These are phyloP conservation scores for Dalbergia cultrata DNA, from an alignment of 306 rosid species.

Conservation along the genomic window DNA sequence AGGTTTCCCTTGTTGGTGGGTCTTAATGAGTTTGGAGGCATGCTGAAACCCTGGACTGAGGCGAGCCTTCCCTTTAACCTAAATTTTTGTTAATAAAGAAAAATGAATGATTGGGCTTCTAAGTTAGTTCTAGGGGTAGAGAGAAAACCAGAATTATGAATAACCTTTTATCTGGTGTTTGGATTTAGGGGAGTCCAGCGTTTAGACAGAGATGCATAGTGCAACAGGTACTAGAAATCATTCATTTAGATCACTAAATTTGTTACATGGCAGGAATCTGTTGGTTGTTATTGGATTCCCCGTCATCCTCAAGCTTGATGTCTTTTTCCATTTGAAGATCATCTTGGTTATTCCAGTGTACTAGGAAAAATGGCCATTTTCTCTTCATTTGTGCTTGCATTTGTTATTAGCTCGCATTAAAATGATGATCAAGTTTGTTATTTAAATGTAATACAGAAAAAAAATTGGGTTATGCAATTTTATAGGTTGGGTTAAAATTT, in stretches of 20 bases:
- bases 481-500: conserved; percentile 5
- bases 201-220: not conserved
- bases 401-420: conserved; percentile 1
- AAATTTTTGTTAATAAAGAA: no score
- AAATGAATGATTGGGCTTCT: conserved; percentile 20
- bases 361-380: not conserved
- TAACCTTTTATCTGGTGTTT: not conserved
- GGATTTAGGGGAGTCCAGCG: not conserved
- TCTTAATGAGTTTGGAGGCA: no score
- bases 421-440: conserved; percentile 19
- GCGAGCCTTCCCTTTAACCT: no score
- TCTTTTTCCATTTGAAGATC: not conserved
- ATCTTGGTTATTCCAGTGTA: conserved; percentile 12
- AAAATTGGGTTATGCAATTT: conserved; percentile 20
- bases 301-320: not conserved
- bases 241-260: not conserved
- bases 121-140: not conserved
- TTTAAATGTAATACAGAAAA: conserved; percentile 1
- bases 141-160: not conserved
- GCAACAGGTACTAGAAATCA: not conserved
- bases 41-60: no score
- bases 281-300: conserved; percentile 37
- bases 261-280: not conserved
- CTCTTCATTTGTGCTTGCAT: conserved; percentile 4
- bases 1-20: no score